Conservation (phyloP, 192 early-diverging fungal species). For the Coemansia sp. region DNA sequence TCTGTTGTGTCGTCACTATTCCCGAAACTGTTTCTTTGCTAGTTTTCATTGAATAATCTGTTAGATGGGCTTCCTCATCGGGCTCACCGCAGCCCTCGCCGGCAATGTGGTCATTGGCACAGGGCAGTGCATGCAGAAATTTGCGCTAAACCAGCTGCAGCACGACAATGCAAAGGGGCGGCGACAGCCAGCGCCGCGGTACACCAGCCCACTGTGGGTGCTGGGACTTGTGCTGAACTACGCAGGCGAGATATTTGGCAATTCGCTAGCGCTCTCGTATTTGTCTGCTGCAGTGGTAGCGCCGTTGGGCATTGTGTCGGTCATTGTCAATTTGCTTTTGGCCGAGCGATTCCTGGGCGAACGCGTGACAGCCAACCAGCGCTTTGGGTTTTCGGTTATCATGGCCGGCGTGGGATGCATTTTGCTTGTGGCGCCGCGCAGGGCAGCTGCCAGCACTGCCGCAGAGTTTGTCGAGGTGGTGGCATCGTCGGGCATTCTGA, state of each 20-base stretch:
- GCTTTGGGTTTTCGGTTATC: slow-evolving; percentile 39
- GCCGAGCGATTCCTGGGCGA: slow-evolving; percentile 47
- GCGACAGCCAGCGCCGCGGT: slow-evolving; percentile 21
- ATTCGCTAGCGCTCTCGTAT: slow-evolving; percentile 50
- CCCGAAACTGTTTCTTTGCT: neutral
- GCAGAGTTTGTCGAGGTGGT: slow-evolving; percentile 38
- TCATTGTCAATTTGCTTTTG: slow-evolving; percentile 43
- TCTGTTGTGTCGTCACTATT: too few relatives aligned
- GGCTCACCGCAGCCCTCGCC: slow-evolving; percentile 35
- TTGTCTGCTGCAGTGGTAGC: slow-evolving; percentile 48
- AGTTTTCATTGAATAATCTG: neutral
- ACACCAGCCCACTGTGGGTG: slow-evolving; percentile 41
- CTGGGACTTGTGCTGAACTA: slow-evolving; percentile 47
- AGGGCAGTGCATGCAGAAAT: slow-evolving; percentile 52
- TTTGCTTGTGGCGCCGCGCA: slow-evolving; percentile 45
- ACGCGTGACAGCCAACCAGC: slow-evolving; percentile 45
- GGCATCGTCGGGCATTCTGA: slow-evolving; percentile 32
- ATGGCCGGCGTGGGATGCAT: slow-evolving; percentile 42
- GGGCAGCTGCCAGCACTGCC: slow-evolving; percentile 22
- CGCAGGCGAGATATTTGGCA: slow-evolving; percentile 46
- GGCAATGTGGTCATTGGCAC: slow-evolving; percentile 52
- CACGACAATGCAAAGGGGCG: slow-evolving; percentile 3
- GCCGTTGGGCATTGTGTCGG: slow-evolving; percentile 46
- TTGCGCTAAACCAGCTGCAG: slow-evolving; percentile 42
- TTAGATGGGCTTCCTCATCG: slow-evolving; percentile 36